Conservation (phyloP, 192 early-diverging fungal genomes). For the Coemansia sp. region DNA sequence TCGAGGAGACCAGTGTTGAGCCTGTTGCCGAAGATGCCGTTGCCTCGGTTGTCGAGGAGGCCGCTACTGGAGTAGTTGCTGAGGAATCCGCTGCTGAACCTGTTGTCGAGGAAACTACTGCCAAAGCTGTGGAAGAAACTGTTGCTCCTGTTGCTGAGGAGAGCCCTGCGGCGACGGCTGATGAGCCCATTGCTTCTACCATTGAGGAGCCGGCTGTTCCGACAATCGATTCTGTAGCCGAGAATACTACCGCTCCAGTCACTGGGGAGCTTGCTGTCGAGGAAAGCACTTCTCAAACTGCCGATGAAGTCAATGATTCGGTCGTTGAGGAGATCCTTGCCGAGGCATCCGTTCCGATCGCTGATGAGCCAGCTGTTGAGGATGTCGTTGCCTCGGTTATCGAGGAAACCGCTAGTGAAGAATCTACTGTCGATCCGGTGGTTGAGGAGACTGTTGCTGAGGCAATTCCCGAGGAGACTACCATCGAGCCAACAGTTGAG, state of each 20-base stretch:
- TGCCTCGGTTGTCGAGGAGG: neutral
- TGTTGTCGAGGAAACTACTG: neutral
- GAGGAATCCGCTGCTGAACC: constrained; percentile 4
- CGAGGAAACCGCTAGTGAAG: neutral
- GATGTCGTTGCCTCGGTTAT: neutral
- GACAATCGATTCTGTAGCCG: neutral
- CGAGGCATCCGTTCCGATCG: neutral
- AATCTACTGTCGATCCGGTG: neutral
- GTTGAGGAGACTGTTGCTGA: constrained; percentile 4
- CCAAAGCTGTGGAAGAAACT: neutral
- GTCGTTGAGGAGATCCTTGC: neutral
- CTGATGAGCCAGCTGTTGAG: neutral
- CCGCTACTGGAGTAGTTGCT: neutral
- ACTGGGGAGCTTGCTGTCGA: neutral
- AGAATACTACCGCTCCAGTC: neutral
- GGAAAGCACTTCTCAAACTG: neutral
- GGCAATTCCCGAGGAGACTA: neutral
- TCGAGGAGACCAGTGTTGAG: neutral
- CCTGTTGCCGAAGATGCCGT: neutral
- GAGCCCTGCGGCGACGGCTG: neutral
- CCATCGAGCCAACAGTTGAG: neutral
- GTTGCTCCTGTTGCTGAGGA: neutral
- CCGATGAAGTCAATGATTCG: neutral
- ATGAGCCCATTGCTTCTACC: neutral
- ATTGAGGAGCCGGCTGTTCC: neutral